Conservation (phyloP, 352 stramenopile species). For the Phytophthora sp. region DNA sequence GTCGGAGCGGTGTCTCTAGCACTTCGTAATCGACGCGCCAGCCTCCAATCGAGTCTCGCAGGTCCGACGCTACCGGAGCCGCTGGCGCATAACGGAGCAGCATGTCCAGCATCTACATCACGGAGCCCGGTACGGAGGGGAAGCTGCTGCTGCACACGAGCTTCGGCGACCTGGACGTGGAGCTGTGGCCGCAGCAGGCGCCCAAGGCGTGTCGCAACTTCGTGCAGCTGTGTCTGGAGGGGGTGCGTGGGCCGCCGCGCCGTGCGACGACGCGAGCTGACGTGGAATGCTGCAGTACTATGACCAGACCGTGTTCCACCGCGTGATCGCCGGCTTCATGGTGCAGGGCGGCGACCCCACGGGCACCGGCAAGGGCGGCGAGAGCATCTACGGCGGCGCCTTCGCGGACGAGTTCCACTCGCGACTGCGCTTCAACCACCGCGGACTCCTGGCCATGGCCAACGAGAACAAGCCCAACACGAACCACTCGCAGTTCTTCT, state of each 20-base stretch:
- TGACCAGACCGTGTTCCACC: constrained; percentile 96
- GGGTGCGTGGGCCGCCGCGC: constrained; percentile 29
- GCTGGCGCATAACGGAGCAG: too few relatives aligned
- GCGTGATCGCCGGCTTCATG: constrained; percentile 95
- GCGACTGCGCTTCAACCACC: constrained; percentile 95
- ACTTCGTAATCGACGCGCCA: too few relatives aligned
- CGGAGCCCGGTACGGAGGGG: constrained; percentile 94
- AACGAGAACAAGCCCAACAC: constrained; percentile 89
- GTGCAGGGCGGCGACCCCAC: constrained; percentile 95
- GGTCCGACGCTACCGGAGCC: too few relatives aligned
- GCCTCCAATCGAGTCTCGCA: too few relatives aligned
- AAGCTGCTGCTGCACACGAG: constrained; percentile 97
- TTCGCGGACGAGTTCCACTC: constrained; percentile 95
- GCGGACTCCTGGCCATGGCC: constrained; percentile 95
- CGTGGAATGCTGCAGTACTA: too few relatives aligned
- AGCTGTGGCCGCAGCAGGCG: constrained; percentile 97
- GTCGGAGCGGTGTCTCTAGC: too few relatives aligned
- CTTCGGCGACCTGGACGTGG: constrained; percentile 97
- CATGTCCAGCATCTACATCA: constrained; percentile 98
- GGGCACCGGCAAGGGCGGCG: constrained; percentile 81
- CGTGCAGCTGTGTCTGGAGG: constrained; percentile 91
- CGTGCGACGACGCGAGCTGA: too few relatives aligned
- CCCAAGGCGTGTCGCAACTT: constrained; percentile 95
- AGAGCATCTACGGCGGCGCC: constrained; percentile 74
- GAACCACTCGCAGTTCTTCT: constrained; percentile 97